Percentiles rank a stretch among this genome's conserved stretches.
Evolutionary conservation across 192 early-diverging fungal species (phyloP).

Genomic region (Backusella tuberculispora): DNA sequence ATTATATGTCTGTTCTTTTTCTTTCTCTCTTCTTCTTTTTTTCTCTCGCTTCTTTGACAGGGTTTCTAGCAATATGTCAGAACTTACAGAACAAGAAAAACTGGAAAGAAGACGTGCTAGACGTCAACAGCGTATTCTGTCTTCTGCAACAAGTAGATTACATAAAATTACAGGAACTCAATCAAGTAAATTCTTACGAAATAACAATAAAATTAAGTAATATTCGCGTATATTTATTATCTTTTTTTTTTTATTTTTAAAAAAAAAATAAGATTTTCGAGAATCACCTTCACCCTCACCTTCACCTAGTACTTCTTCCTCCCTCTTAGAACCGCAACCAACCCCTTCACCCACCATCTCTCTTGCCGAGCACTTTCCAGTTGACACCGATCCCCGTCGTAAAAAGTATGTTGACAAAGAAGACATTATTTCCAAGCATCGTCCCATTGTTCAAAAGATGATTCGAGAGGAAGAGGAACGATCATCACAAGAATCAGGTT

Average conservation of each 20-base stretch:
- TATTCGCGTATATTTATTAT: not conserved
- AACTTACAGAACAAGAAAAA: constrained; percentile 37
- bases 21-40: not conserved
- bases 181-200: constrained; percentile 22
- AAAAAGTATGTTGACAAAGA: constrained; percentile 15
- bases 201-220: not conserved
- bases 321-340: not conserved
- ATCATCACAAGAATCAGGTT: constrained; percentile 10
- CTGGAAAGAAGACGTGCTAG: constrained; percentile 33
- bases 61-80: constrained; percentile 14
- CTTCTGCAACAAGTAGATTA: constrained; percentile 37
- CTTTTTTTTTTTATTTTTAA: too few species aligned
- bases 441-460: constrained; percentile 24
- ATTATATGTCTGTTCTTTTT: not conserved
- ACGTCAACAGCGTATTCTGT: constrained; percentile 38
- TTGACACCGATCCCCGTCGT: constrained; percentile 3
- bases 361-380: constrained; percentile 12
- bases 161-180: constrained; percentile 42
- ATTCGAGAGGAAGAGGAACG: constrained; percentile 26
- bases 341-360: not conserved
- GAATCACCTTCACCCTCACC: constrained; percentile 22
- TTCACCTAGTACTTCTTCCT: constrained; percentile 15
- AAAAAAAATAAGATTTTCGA: not conserved
- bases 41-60: not conserved
- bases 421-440: constrained; percentile 30